Percentiles rank a stretch among this genome's conserved stretches.
These are phyloP conservation scores for Corchorus olitorius DNA, from an alignment of 345 rosid genomes.

Conservation along the genomic window DNA sequence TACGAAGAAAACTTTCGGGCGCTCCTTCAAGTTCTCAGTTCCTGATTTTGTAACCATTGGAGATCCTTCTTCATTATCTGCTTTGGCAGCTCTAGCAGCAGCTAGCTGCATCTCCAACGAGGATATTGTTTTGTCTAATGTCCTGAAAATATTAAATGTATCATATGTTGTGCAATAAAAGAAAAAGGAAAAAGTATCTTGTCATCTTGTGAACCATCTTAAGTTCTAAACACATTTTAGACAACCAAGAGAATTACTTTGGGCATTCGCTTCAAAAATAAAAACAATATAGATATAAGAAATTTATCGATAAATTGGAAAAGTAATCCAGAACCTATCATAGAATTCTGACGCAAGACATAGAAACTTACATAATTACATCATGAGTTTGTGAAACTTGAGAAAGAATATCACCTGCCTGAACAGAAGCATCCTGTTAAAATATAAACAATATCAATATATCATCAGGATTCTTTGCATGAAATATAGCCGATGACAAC, in stretches of 20 bases:
- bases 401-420: constrained; percentile 75
- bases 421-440: constrained; percentile 49
- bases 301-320: neutral
- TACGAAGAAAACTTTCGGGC: constrained; percentile 68
- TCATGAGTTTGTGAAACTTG: constrained; percentile 92
- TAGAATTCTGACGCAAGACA: constrained; percentile 13
- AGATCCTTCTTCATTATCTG: constrained; percentile 41
- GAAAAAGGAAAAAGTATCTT: too few species aligned
- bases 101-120: constrained; percentile 78
- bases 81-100: constrained; percentile 71
- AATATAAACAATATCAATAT: constrained; percentile 10
- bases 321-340: constrained; percentile 3
- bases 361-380: constrained; percentile 68
- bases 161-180: too few species aligned
- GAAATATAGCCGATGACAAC: constrained; percentile 15
- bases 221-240: neutral
- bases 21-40: constrained; percentile 47
- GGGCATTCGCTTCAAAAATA: neutral
- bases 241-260: neutral
- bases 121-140: constrained; percentile 71
- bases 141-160: constrained; percentile 43
- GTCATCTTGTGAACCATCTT: neutral
- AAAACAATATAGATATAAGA: neutral
- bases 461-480: constrained; percentile 20
- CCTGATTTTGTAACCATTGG: constrained; percentile 39